phyloP scores from a whole-genome alignment of 2,329 filamentous ascomycete genomes.

The Laburnicola sp. region DNA sequence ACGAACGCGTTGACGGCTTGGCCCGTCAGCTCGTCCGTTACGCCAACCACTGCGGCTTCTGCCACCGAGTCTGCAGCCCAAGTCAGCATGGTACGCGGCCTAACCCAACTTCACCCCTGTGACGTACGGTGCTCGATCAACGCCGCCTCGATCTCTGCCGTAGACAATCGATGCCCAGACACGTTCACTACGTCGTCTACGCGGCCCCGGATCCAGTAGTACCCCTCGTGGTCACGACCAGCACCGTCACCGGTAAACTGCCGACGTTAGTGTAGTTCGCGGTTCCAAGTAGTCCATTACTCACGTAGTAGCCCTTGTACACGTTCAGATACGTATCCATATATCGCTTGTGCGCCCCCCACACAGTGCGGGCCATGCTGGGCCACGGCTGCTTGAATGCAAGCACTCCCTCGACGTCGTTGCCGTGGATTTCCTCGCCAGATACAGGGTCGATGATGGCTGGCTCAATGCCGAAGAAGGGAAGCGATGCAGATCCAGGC shows the following conservation, averaged over 20 bases:
- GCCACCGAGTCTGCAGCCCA: constrained; percentile 66
- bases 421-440: constrained; percentile 88
- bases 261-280: constrained; percentile 19
- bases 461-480: constrained; percentile 98
- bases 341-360: constrained; percentile 96
- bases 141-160: constrained; percentile 96
- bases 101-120: neutral
- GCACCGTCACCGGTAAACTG: constrained; percentile 93
- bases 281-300: constrained; percentile 41
- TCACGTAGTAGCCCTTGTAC: constrained; percentile 96
- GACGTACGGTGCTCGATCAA: constrained; percentile 79
- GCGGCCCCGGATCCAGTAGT: constrained; percentile 99
- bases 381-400: constrained; percentile 98
- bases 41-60: constrained; percentile 93
- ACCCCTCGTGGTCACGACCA: constrained; percentile 93
- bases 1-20: constrained; percentile 98
- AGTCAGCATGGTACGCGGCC: constrained; percentile 21
- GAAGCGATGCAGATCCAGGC: constrained; percentile 90
- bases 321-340: constrained; percentile 99
- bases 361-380: constrained; percentile 97
- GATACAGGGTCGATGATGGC: constrained; percentile 96
- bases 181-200: constrained; percentile 99
- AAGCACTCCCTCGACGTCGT: constrained; percentile 95
- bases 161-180: constrained; percentile 91
- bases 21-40: constrained; percentile 89